Evolutionary conservation across 2,329 filamentous ascomycete genomes (phyloP).

Genomic region (Talaromyces amestolkiae): DNA sequence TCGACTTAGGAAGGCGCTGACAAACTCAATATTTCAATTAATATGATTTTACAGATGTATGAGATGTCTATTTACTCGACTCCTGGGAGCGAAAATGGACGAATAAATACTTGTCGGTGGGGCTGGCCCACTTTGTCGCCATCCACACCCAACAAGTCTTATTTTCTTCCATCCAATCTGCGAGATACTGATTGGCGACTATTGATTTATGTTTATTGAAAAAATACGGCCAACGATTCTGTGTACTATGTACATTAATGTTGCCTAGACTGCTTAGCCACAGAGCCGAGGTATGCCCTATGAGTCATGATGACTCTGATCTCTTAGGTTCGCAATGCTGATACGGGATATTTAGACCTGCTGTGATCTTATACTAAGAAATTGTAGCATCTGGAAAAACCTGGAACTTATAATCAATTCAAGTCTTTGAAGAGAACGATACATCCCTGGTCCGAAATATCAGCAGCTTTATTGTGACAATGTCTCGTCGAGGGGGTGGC

Average conservation of each 20-base stretch:
- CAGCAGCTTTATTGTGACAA: background rate
- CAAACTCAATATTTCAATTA: background rate
- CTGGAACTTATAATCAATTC: background rate
- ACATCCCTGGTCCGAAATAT: background rate
- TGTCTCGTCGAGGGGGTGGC: constrained; percentile 14
- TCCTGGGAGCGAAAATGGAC: background rate
- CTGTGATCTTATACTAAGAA: background rate
- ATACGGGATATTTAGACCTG: background rate
- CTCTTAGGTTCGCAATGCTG: background rate
- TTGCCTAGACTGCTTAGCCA: background rate
- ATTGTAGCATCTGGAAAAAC: no score
- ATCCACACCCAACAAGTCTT: background rate
- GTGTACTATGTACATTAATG: background rate
- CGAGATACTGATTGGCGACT: background rate
- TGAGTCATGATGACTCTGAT: constrained; percentile 11
- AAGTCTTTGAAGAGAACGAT: background rate
- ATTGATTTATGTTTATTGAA: no score
- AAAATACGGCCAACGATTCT: background rate
- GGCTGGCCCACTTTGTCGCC: background rate
- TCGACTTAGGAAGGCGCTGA: background rate
- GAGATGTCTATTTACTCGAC: background rate
- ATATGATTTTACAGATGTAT: background rate
- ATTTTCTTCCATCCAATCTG: background rate
- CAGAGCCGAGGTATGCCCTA: background rate
- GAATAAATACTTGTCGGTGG: background rate